phyloP scores from a whole-genome alignment of 176 grass and related monocot genomes.

The Elymus sibiricus region DNA sequence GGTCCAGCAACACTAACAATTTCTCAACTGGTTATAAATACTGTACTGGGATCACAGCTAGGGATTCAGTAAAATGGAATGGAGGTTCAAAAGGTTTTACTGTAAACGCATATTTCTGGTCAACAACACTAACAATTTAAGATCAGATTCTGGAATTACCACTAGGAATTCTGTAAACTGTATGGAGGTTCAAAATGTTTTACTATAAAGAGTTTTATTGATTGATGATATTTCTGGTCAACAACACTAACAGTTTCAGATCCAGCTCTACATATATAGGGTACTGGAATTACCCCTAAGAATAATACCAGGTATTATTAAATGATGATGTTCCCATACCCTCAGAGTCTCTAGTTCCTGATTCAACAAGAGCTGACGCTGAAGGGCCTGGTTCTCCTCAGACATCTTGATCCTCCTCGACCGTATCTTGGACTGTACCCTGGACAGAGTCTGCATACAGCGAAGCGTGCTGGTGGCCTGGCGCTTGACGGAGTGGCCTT shows the following conservation, averaged over 20 bases:
- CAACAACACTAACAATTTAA: background rate
- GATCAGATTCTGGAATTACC: background rate
- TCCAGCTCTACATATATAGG: no score
- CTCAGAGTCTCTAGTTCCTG: constrained; percentile 54
- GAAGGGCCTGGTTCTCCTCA: constrained; percentile 70
- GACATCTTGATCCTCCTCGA: constrained; percentile 54
- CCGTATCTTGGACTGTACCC: constrained; percentile 59
- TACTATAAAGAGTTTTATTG: background rate
- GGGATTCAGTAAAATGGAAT: background rate
- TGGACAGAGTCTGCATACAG: constrained; percentile 65
- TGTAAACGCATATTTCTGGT: background rate
- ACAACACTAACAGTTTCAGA: no score
- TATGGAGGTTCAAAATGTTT: background rate
- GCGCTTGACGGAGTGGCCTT: constrained; percentile 60
- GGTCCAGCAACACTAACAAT: background rate
- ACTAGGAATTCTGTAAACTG: background rate
- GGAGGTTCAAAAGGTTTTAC: no score
- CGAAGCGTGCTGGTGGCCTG: constrained; percentile 62
- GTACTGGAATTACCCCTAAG: no score
- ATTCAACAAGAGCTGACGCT: constrained; percentile 60
- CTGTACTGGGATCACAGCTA: background rate
- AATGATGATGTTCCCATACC: constrained; percentile 25
- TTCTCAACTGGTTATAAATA: background rate
- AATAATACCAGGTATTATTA: background rate
- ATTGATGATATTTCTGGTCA: background rate